Evolutionary conservation across 2,329 filamentous ascomycete genomes (phyloP), one percentile per base, ranked within the genome.

Genomic region (Trichophyton equinum): DNA sequence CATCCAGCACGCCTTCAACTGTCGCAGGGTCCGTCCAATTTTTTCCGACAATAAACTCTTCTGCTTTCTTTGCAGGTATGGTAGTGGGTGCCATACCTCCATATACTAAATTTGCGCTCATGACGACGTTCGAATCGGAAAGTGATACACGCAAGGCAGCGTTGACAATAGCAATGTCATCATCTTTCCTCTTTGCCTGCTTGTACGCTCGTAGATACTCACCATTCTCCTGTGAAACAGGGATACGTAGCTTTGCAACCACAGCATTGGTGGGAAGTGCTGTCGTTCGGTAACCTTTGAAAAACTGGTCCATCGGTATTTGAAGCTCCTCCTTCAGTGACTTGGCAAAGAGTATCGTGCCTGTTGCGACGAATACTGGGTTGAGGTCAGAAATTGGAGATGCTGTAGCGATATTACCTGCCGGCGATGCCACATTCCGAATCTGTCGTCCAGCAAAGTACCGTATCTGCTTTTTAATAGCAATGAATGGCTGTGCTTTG

Each of bases 141-240:
- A 97, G 75, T 4, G 82, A 83, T 4, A 97, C 80, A 40, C 89
- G 83, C 61, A 97, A 74, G 1, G 92, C 91, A 30, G 88, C 85
- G 57, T 95, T 97, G 25, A 97, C 94, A 67, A 99, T 97, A 1
- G 94, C 94, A 70, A 99, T 97, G 70, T 99, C 94, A 68, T 99
- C 94, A 68, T 99, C 94, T 71, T 97, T 97, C 66, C 94, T 80
- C 78, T 99, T 99, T 0, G 94, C 85, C 72, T 97, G 92, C 75
- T 99, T 99, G 75, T 96, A 97, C 0, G 92, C 86, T 49, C 88
- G 83, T 71, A 96, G 87, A 70, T 86, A 90, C 71, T 97, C 94
- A 2, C 88, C 86, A 68, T 86, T 87, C 59, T 85, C 81, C 2
- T 79, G 79, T 0, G 88, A 87, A 2, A 88, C 76, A 0, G 94